Base-by-base conservation (phyloP, 2,329 filamentous ascomycete genomes). In the Cladophialophora exuberans region DNA sequence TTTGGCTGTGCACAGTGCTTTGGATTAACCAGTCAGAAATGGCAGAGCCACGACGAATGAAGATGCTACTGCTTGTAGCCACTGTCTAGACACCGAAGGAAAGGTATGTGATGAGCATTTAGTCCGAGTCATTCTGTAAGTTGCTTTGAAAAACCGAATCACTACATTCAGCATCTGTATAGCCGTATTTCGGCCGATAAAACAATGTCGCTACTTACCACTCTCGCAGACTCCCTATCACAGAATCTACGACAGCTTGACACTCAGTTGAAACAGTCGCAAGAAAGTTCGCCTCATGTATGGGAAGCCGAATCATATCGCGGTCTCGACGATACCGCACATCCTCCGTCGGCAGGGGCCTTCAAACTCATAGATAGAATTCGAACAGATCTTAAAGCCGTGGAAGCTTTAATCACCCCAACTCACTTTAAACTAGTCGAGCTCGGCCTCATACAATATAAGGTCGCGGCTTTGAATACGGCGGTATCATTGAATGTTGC, bases 301-400 rank as follows among this genome's bases (percentile, higher is more conserved):
- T 36, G 33, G 33, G 33, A 36, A 7, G 33, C 33, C 5, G 5
- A 15, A 15, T 5, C 33, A 36, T 36, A 36, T 15, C 6, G 6
- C n/a, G 33, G 33, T 7, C 33, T 36, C 33, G 33, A 36, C 33
- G n/a, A 36, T 15, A 6, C 33, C n/a, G 6, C 6, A 15, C 33
- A 36, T 13, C 6, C 17, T 5, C 6, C 33, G 33, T 36, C 33
- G n/a, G 5, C 11, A 15, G 33, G 5, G 26, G 81, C 68, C 2
- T 59, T 68, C 25, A 66, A 68, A 20, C 66, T 66, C 22, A 45
- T 56, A 17, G 39, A 56, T 6, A 45, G 45, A 20, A 48, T 56
- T 35, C 45, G 45, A 23, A n/a, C 39, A 9, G 52, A 56, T 43
- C 45, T 51, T 9, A 33, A 31, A 26, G 52, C 52, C 15, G 22